Evolutionary conservation across 805 yeast species (phyloP), one percentile per base, ranked within the genome.

Genomic region (Debaryomyces prosopidis): DNA sequence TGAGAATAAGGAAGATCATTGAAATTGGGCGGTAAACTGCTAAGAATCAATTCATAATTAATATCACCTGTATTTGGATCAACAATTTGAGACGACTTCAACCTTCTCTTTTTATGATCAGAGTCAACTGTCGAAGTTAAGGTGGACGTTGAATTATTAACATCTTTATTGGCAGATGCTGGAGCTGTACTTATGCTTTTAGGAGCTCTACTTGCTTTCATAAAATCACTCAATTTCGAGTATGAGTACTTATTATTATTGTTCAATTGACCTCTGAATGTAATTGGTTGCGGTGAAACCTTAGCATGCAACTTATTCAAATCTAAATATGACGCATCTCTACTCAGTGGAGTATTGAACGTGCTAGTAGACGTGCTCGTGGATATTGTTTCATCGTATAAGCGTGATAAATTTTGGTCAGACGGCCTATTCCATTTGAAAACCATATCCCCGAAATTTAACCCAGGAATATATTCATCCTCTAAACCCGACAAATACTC

Each of bases 391-490:
- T 40, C 18, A 14, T 17, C 16, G 26, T 35, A 44, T 11, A 30
- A 17, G 6, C 39, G 28, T 39, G 39, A 35, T 27, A 41, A 23
- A n/a, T 51, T 51, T 11, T 43, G 50, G 26, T 57, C 63, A 2
- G 58, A 52, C 6, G 46, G 45, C 34, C 48, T 51, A 42, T 69
- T 69, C 87, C 87, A 82, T 43, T 69, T 68, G 41, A 68, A 61
- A 1, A 80, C 50, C 56, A 66, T 62, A 19, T 77, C 73, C 34
- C 73, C 68, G 49, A 82, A 84, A 53, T 83, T 83, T 23, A 87
- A 68, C 39, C 84, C 87, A 0, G 92, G 92, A 12, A 87, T 76
- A 55, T 86, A 87, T 57, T 87, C 94, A 59, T 86, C 92, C 55
- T 82, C 85, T 52, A 85, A 68, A 0, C 89, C 90, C 4, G 44